Conservation (phyloP, 140 eudicot species). For the Ambrosia hybrid region DNA sequence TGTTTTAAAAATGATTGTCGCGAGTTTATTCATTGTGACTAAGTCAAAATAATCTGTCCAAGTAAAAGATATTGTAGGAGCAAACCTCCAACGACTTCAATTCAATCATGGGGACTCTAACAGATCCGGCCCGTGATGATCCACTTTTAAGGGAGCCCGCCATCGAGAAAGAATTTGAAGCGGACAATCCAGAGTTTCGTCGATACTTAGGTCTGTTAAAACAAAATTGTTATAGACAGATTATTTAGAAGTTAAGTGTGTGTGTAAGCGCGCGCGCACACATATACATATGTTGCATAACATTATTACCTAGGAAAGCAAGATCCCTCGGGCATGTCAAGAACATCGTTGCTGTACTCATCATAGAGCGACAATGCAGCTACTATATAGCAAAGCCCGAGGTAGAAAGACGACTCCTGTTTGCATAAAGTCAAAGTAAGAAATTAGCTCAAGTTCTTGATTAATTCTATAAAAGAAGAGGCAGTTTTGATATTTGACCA, state of each 20-base stretch:
- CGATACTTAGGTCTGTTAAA: conserved; percentile 62
- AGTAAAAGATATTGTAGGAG: not conserved
- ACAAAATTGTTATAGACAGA: not conserved
- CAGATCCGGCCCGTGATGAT: conserved; percentile 49
- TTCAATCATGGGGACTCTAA: conserved; percentile 67
- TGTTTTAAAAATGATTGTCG: no score
- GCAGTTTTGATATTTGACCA: no score
- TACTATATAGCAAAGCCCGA: conserved; percentile 72
- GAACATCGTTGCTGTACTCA: conserved; percentile 86
- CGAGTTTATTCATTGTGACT: no score
- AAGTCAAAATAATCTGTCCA: no score
- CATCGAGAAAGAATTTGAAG: conserved; percentile 49
- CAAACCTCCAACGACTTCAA: conserved; percentile 84
- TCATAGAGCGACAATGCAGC: conserved; percentile 82
- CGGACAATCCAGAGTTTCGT: conserved; percentile 42
- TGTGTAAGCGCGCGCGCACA: no score
- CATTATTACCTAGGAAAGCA: conserved; percentile 79
- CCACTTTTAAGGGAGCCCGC: conserved; percentile 46
- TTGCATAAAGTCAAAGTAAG: conserved; percentile 21
- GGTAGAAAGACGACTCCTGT: conserved; percentile 85
- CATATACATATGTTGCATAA: not conserved
- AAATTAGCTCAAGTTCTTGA: not conserved
- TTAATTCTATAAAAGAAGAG: no score
- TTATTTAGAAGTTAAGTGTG: not conserved
- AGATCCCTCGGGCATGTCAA: conserved; percentile 94